Percentiles rank a stretch among this genome's conserved stretches.
Evolutionary conservation across 495 filamentous ascomycete genomes (phyloP).

Genomic region (Talaromyces nanjingensis): DNA sequence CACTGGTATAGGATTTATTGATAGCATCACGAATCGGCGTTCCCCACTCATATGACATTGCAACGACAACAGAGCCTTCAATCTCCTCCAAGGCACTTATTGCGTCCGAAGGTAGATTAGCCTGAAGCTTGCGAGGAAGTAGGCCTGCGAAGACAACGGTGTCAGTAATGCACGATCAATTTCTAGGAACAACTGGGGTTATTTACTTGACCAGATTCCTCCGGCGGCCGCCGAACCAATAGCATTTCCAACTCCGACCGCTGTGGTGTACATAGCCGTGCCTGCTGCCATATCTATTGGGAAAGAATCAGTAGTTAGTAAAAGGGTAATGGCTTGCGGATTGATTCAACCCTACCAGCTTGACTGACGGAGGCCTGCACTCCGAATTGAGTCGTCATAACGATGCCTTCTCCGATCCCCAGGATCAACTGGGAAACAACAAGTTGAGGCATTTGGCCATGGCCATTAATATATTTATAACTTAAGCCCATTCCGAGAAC

Average conservation of each 20-base stretch:
- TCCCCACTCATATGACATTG: slow-evolving; percentile 3
- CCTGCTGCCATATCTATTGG: slow-evolving; percentile 4
- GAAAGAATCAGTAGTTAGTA: background rate
- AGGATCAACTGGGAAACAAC: slow-evolving; percentile 5
- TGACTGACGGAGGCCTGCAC: slow-evolving; percentile 1
- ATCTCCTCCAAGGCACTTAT: background rate
- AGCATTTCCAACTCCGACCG: slow-evolving; percentile 4
- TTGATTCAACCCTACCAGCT: background rate
- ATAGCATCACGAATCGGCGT: slow-evolving; percentile 5
- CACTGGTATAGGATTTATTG: slow-evolving; percentile 4
- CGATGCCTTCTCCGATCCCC: slow-evolving; percentile 4
- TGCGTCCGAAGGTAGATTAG: background rate
- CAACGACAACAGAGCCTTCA: background rate
- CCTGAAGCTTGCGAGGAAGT: slow-evolving; percentile 5
- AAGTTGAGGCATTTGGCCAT: slow-evolving; percentile 5
- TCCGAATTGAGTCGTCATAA: slow-evolving; percentile 7
- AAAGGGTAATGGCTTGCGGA: background rate
- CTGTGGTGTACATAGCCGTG: background rate
- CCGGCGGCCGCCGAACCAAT: background rate
- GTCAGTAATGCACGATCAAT: background rate
- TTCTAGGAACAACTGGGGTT: background rate
- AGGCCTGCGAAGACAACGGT: background rate
- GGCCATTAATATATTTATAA: slow-evolving; percentile 5
- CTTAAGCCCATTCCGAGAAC: slow-evolving; percentile 4
- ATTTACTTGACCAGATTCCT: slow-evolving; percentile 1